Evolutionary conservation across 495 filamentous ascomycete species (phyloP), one percentile per base, ranked within the genome.

Genomic region (Neurospora sp.): DNA sequence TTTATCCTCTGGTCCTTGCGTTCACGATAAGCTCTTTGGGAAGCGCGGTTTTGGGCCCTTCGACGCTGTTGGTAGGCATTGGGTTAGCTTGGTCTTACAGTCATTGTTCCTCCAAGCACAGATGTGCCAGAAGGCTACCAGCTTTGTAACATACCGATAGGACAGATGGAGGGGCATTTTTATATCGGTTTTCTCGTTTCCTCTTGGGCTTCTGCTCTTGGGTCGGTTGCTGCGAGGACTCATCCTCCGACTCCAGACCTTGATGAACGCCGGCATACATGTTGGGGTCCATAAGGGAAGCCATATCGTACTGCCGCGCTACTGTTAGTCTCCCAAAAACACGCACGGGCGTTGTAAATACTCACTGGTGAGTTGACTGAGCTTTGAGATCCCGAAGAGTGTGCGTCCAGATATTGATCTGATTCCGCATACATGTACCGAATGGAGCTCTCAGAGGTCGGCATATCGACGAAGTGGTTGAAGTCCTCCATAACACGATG

Each of bases 1-100:
- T 89, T 89, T 72, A 94, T 92, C 74, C 92, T 90, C 54, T 92
- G 88, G 77, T 96, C 93, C 81, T 96, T 96, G 72, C 93, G 88
- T 81, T 94, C 92, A 69, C 93, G 91, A 76, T 94, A 96, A 39
- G 92, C 92, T 77, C 92, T 85, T 80, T 96, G 93, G 4, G 87
- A 88, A 72, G 86, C 86, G 62, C 87, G 84, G 75, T 89, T 89
- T 77, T 89, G 87, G 23, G 86, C 87, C 75, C 87, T 83, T 72
- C 87, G 85, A 18, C 87, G 82, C 87, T 89, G 77, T 41, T 70
- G 62, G 46, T 20, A 40, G 16, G 14, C n/a, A 38, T 7, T 69
- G 20, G 12, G 70, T 72, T 20, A 62, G 62, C 59, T 46, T 31
- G 37, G 35, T 31, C 23, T 18, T 14, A 31, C 23, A 27, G 48